phyloP scores from a whole-genome alignment of 2,329 filamentous ascomycete genomes.

The Ophiostoma populinum region DNA sequence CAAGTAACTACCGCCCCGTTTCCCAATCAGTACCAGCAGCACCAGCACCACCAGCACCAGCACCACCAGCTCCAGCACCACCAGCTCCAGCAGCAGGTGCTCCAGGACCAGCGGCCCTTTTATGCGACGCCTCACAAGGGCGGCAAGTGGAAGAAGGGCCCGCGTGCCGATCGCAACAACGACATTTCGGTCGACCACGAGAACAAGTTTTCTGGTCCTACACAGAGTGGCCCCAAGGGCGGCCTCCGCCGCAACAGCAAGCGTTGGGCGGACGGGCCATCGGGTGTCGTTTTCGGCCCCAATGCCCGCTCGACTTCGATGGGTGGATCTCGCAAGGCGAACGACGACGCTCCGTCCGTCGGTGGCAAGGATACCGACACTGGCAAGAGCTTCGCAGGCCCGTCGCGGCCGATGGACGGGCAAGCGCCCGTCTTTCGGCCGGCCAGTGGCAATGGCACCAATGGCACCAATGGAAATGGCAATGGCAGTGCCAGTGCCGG shows the following conservation, averaged over 20 bases:
- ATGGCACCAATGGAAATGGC: no score
- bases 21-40: background rate
- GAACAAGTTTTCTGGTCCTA: constrained; percentile 9
- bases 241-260: constrained; percentile 25
- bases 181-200: constrained; percentile 21
- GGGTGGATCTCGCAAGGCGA: no score
- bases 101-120: constrained; percentile 20
- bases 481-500: no score
- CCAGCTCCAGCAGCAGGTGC: no score
- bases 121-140: constrained; percentile 16
- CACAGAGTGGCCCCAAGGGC: background rate
- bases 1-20: constrained; percentile 10
- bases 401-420: constrained; percentile 1
- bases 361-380: background rate
- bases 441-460: background rate
- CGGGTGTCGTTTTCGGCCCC: no score
- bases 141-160: constrained; percentile 25
- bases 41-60: background rate
- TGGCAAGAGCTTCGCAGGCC: constrained; percentile 3
- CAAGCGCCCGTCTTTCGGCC: background rate
- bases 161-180: constrained; percentile 28
- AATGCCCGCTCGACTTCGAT: no score
- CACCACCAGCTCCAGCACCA: no score
- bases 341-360: background rate
- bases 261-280: constrained; percentile 27